phyloP scores from a whole-genome alignment of 306 rosid genomes.

The Lathyrus oleraceus region DNA sequence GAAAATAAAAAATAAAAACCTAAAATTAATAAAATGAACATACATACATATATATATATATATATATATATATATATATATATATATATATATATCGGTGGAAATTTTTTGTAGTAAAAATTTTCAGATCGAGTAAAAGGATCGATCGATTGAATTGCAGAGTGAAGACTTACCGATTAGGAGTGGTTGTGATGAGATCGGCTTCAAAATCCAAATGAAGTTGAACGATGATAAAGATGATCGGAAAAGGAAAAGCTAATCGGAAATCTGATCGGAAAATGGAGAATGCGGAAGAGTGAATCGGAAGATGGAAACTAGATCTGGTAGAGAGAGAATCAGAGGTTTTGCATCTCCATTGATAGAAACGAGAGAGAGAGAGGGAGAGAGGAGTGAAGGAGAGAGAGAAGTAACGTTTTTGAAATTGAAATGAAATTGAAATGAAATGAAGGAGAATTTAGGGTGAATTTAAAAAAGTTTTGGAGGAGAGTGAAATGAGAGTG shows the following conservation, averaged over 20 bases:
- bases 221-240: not conserved
- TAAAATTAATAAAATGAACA: not conserved
- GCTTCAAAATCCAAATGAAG: conserved; percentile 42
- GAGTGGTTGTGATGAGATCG: conserved; percentile 38
- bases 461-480: conserved; percentile 47
- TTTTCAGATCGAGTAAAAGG: conserved; percentile 4
- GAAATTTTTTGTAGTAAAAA: not conserved
- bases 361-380: conserved; percentile 35
- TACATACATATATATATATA: not conserved
- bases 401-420: conserved; percentile 44
- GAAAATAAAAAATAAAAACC: too few species aligned
- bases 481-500: conserved; percentile 37
- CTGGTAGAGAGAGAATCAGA: conserved; percentile 27
- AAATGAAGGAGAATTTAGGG: conserved; percentile 36
- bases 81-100: not conserved
- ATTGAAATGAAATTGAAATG: conserved; percentile 43
- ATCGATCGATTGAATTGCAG: not conserved
- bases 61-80: not conserved
- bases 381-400: conserved; percentile 25
- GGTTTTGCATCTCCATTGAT: conserved; percentile 51
- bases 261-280: conserved; percentile 30
- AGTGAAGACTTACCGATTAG: conserved; percentile 46
- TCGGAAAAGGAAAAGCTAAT: conserved; percentile 12
- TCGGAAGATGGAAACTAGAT: conserved; percentile 27
- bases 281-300: not conserved